Evolutionary conservation across 2,329 filamentous ascomycete species (phyloP).

Genomic region (Ramularia collo-cygni): DNA sequence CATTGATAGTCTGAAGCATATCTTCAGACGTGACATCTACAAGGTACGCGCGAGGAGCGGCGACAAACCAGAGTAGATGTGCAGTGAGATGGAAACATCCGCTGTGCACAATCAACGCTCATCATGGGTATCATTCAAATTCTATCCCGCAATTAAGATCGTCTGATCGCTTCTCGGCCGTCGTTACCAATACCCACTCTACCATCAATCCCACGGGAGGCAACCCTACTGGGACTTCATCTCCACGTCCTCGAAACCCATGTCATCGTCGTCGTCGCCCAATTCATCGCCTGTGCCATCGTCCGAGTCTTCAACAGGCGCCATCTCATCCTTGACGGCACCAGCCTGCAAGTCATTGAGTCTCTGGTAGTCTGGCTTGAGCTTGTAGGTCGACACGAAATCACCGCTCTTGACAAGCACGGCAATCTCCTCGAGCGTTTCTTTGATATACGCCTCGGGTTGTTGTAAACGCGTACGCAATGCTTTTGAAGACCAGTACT

Average conservation of each 20-base stretch:
- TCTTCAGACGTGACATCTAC: too few relatives aligned
- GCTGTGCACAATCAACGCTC: too few relatives aligned
- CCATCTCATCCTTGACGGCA: slow-evolving; percentile 45
- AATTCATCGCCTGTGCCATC: slow-evolving; percentile 30
- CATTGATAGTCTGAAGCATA: too few relatives aligned
- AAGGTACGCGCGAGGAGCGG: too few relatives aligned
- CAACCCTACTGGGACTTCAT: too few relatives aligned
- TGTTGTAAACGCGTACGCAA: slow-evolving; percentile 72
- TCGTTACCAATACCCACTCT: too few relatives aligned
- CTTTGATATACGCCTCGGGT: slow-evolving; percentile 86
- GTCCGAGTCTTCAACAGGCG: slow-evolving; percentile 36
- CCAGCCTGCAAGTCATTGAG: slow-evolving; percentile 35
- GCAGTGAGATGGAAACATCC: too few relatives aligned
- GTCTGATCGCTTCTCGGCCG: too few relatives aligned
- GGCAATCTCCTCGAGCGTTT: slow-evolving; percentile 75
- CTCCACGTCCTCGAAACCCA: slow-evolving; percentile 41
- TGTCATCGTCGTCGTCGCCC: slow-evolving; percentile 46
- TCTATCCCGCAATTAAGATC: too few relatives aligned
- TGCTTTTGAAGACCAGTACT: slow-evolving; percentile 90
- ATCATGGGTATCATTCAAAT: too few relatives aligned
- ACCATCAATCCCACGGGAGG: too few relatives aligned
- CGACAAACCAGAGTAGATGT: too few relatives aligned
- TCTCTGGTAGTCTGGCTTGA: slow-evolving; percentile 63
- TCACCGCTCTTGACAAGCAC: slow-evolving; percentile 73
- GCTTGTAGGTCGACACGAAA: slow-evolving; percentile 78